Evolutionary conservation across 306 rosid species (phyloP), one percentile per base, ranked within the genome.

Genomic region (Hippophae gyantsensis): DNA sequence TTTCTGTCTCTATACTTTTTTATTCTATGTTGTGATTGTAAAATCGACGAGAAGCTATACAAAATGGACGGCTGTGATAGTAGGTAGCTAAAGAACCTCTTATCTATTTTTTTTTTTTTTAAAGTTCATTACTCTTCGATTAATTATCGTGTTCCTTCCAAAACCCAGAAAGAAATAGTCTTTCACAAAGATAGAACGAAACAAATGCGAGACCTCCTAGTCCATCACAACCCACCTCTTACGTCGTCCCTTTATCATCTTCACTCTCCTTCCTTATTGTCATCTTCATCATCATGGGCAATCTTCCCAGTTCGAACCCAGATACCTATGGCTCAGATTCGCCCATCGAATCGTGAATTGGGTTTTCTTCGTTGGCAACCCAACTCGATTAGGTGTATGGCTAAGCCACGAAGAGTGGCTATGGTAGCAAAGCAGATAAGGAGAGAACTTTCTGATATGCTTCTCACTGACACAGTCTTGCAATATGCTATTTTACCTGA

Each of bases 401-500:
- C 96, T 0, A 85, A 85, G 67, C 92, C 99, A 0, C 68, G 86
- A 55, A 75, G 99, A 76, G 93, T 92, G 53, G 86, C 88, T 74
- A 92, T 92, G 96, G 99, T 92, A 74, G 86, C 95, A 2, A 84
- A 86, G 70, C 96, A 92, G 86, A 92, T 92, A 23, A 60, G 60
- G 69, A 82, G 96, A 76, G 99, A 92, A 70, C 79, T 92, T 54
- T 88, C 98, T 52, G 85, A 87, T 7, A 92, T 92, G 99, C 96
- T 92, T 5, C 72, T 83, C 13, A 83, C 92, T 1, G 99, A 92
- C 61, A 83, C 69, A 43, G 89, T 86, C 3, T 75, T 92, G 81
- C 90, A 78, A 69, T 78, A 59, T 42, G 97, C 87, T 8, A 64
- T 92, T 68, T 82, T 87, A 43, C 98, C 95, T 1, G 98, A 92